These are phyloP conservation scores for Metschnikowia sp. DNA, from an alignment of 805 yeast species.

Conservation along the genomic window DNA sequence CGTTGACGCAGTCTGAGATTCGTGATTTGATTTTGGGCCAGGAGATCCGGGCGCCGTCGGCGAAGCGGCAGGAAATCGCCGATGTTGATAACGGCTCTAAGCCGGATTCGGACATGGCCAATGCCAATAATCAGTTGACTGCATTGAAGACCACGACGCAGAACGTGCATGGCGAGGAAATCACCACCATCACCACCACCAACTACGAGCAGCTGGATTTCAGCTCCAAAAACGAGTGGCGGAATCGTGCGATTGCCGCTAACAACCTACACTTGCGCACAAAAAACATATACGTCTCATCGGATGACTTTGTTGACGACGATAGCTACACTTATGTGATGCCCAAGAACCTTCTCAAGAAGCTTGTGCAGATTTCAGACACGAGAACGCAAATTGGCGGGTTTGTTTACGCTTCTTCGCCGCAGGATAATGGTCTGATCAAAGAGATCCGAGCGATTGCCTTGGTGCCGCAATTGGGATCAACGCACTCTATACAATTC, in stretches of 20 bases:
- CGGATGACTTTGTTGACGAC: slow-evolving; percentile 50
- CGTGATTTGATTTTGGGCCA: slow-evolving; percentile 94
- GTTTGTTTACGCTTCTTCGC: slow-evolving; percentile 74
- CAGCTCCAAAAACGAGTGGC: slow-evolving; percentile 86
- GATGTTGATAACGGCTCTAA: slow-evolving; percentile 54
- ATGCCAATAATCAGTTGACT: slow-evolving; percentile 52
- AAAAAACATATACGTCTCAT: slow-evolving; percentile 64
- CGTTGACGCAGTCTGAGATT: slow-evolving; percentile 89
- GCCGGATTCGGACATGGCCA: slow-evolving; percentile 27
- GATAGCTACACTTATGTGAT: slow-evolving; percentile 65
- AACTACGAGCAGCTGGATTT: slow-evolving; percentile 83
- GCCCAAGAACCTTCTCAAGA: slow-evolving; percentile 77
- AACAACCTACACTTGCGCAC: slow-evolving; percentile 69
- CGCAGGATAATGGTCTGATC: slow-evolving; percentile 64
- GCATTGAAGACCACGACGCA: slow-evolving; percentile 80
- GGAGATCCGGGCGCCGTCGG: slow-evolving; percentile 87
- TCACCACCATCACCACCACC: slow-evolving; percentile 88
- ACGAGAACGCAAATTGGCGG: slow-evolving; percentile 80
- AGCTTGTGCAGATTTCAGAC: slow-evolving; percentile 78
- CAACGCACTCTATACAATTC: slow-evolving; percentile 59
- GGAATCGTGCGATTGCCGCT: slow-evolving; percentile 78
- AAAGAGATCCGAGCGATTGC: slow-evolving; percentile 77
- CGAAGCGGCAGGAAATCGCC: slow-evolving; percentile 77
- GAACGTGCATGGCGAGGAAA: slow-evolving; percentile 95
- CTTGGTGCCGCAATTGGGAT: slow-evolving; percentile 86